phyloP scores from a whole-genome alignment of 768 basidiomycete genomes.

The Fomitopsis pulvina region DNA sequence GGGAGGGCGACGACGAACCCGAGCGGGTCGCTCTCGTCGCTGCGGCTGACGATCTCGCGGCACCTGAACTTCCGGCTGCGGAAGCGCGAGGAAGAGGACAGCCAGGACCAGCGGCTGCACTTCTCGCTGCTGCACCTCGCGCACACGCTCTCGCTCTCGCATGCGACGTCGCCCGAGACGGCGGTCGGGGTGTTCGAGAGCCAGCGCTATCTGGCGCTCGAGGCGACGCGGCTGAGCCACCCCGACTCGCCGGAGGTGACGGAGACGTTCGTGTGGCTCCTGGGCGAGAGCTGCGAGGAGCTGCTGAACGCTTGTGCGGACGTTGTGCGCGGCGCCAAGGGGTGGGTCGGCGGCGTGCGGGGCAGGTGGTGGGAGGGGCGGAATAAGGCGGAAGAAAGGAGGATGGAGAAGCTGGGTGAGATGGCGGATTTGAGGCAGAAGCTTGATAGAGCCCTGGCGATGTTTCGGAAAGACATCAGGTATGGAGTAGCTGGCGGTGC shows the following conservation, averaged over 20 bases:
- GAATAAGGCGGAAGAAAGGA: slow-evolving; percentile 23
- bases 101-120: slow-evolving; percentile 17
- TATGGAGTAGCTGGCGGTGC: slow-evolving; percentile 18
- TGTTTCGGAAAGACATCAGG: slow-evolving; percentile 48
- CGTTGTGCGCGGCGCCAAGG: slow-evolving; percentile 34
- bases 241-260: slow-evolving; percentile 40
- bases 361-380: slow-evolving; percentile 31
- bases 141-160: slow-evolving; percentile 11
- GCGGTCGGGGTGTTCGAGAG: slow-evolving; percentile 72
- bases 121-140: slow-evolving; percentile 21
- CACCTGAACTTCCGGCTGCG: slow-evolving; percentile 9
- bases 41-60: slow-evolving; percentile 16
- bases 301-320: slow-evolving; percentile 39
- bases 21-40: not conserved
- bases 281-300: slow-evolving; percentile 49
- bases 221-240: slow-evolving; percentile 46
- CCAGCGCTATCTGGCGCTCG: slow-evolving; percentile 62
- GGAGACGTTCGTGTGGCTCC: slow-evolving; percentile 34
- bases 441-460: slow-evolving; percentile 32
- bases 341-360: slow-evolving; percentile 42
- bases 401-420: slow-evolving; percentile 29
- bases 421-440: slow-evolving; percentile 31
- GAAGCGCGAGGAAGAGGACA: slow-evolving; percentile 12
- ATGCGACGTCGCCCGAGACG: slow-evolving; percentile 28
- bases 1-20: not conserved